These are phyloP conservation scores for Lactarius pseudohatsudake DNA, from an alignment of 768 basidiomycete species.

Conservation along the genomic window DNA sequence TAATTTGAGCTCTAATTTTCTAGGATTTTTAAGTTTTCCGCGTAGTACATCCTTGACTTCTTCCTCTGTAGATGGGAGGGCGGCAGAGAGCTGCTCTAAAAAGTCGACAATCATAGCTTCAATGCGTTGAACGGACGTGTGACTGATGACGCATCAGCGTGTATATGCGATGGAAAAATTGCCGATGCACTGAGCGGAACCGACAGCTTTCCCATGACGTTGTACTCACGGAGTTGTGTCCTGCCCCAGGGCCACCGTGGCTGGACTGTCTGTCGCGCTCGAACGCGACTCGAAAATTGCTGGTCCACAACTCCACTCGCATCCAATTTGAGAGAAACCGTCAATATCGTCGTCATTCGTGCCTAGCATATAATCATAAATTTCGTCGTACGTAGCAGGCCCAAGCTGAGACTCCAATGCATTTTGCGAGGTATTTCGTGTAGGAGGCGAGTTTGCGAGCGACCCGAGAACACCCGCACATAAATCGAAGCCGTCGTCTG, in stretches of 20 bases:
- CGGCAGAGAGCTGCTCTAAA: conserved; percentile 18
- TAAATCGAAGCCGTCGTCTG: background rate
- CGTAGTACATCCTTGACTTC: conserved; percentile 7
- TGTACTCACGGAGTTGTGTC: background rate
- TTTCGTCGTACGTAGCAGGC: background rate
- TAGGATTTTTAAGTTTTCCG: conserved; percentile 7
- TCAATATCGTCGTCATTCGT: conserved; percentile 6
- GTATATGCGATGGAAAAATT: conserved; percentile 10
- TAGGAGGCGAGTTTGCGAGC: background rate
- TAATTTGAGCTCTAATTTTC: conserved; percentile 39
- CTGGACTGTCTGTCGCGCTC: background rate
- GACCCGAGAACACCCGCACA: background rate
- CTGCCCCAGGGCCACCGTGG: background rate
- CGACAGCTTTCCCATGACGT: background rate
- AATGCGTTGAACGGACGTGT: conserved; percentile 17
- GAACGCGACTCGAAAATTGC: background rate
- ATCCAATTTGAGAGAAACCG: background rate
- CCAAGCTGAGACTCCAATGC: background rate
- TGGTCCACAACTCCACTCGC: background rate
- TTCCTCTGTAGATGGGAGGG: conserved; percentile 20
- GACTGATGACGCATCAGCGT: background rate
- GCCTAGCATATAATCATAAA: conserved; percentile 2
- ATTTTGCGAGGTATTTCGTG: background rate
- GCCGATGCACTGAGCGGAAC: background rate
- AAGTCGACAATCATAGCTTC: conserved; percentile 21